Conservation (phyloP, 73 alveolate species). For the Urostyla sp. region DNA sequence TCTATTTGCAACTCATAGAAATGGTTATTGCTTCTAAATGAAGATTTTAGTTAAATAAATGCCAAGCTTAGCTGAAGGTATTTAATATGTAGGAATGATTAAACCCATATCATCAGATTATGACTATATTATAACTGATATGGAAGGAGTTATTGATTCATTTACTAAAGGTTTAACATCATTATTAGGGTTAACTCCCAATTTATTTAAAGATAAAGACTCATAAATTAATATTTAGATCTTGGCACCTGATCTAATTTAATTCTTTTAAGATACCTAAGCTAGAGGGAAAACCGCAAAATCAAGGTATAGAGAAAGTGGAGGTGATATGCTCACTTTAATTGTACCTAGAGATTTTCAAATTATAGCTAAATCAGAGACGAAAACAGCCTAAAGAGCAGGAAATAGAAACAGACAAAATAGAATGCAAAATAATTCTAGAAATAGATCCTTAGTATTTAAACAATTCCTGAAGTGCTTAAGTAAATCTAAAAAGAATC, state of each 20-base stretch:
- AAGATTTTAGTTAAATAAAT: conserved; percentile 52
- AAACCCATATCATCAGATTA: conserved; percentile 27
- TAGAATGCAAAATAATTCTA: background rate
- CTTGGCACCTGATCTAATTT: conserved; percentile 54
- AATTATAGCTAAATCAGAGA: conserved; percentile 44
- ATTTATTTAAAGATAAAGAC: conserved; percentile 59
- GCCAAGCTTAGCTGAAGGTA: conserved; percentile 52
- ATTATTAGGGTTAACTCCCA: conserved; percentile 39
- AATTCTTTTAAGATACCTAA: conserved; percentile 24
- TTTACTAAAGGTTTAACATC: conserved; percentile 54
- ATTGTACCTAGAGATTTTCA: conserved; percentile 55
- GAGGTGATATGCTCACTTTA: conserved; percentile 37
- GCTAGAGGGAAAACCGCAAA: conserved; percentile 27
- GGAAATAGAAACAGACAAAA: background rate
- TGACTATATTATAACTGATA: conserved; percentile 52
- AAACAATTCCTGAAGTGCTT: conserved; percentile 25
- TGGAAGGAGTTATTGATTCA: conserved; percentile 54
- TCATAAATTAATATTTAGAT: conserved; percentile 41
- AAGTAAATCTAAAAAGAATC: conserved; percentile 24
- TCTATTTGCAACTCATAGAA: conserved; percentile 56
- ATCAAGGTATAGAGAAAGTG: conserved; percentile 32
- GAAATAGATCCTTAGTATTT: conserved; percentile 32
- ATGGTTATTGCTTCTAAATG: conserved; percentile 61
- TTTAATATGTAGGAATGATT: conserved; percentile 62
- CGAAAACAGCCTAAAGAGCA: conserved; percentile 10